Evolutionary conservation across 2,329 filamentous ascomycete genomes (phyloP), one percentile per base, ranked within the genome.

Genomic region (Neofusicoccum kwambonambiense): DNA sequence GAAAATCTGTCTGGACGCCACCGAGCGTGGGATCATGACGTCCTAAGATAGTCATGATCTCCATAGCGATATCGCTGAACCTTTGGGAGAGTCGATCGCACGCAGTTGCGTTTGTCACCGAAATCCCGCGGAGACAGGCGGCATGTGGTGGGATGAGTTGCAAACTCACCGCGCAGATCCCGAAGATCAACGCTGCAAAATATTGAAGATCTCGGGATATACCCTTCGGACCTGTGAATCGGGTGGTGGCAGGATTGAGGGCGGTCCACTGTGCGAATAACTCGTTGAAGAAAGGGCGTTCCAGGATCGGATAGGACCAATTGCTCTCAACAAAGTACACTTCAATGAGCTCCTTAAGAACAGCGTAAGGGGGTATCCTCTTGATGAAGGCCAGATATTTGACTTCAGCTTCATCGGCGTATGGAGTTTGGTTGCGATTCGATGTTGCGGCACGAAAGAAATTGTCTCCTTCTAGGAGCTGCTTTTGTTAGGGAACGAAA

Each of bases 281-380:
- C 7, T 58, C 54, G 41, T 58, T 45, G 27, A 45, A 58, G 54
- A 58, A 58, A 0, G 54, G 54, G 8, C 54, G 39, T 58, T 58
- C 54, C 12, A 27, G 4, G n/a, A 45, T 35, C 3, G 54, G 22
- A 45, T 58, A 58, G 11, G 54, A n/a, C 54, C 54, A 58, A 31
- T 58, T 58, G 54, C 54, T 58, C 39, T 58, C 54, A 34, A 44
- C 22, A 34, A 58, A 58, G 27, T 58, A 58, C 22, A 58, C 39
- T 3, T 45, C 54, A 17, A 45, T 44, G 15, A 58, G 54, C 15
- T 58, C 54, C 8, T 45, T 12, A 7, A 58, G 22, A 12, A 44
- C 22, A 11, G 19, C 1, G 4, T n/a, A 7, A 31, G 54, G 9
- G 3, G 54, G 54, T 7, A 58, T 13, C 15, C 35, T 58, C 13